Evolutionary conservation across 2,329 filamentous ascomycete species (phyloP), one percentile per base, ranked within the genome.

Genomic region (Phyllosticta capitalensis): DNA sequence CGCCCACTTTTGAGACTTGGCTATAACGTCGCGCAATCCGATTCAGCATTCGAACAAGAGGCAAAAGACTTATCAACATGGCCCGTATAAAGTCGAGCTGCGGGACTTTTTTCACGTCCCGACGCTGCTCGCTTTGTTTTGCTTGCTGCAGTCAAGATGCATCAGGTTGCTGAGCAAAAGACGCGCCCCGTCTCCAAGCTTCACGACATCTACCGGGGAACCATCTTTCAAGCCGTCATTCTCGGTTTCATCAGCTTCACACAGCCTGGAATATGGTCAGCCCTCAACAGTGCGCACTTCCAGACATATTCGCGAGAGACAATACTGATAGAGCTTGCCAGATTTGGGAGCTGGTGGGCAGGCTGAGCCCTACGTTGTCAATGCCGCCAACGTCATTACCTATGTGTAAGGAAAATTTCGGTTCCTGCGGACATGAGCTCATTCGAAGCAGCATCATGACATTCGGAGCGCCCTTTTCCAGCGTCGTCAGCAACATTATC

Each of bases 191-290:
- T 45, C 38, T 45, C 38, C 14, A 45, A n/a, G 17, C 38, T n/a
- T 14, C 14, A 45, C 17, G 38, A 12, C 38, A 45, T 65, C 63
- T 79, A 76, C 63, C 74, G 77, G 17, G 76, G 75, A 51, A 77
- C 77, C 3, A 65, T 79, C 0, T 79, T 76, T 67, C 76, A 79
- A 60, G 76, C 76, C 55, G 73, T 78, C 48, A 60, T 79, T 19
- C 73, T 78, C 4, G 77, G 77, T 20, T 62, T 74, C 53, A 74
- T 73, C 20, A 73, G 72, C 3, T 79, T 79, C 64, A 76, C 75
- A 1, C 75, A 77, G 49, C 76, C 76, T 0, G 77, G 76, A 2
- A 76, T 79, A 21, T 79, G 76, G 76, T 78, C 75, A 59, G 77
- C 76, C 3, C 66, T 79, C 17, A 69, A 58, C 68, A 72, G 55